Evolutionary conservation across 768 basidiomycete species (phyloP).

Genomic region (Tubosaeta sp.): DNA sequence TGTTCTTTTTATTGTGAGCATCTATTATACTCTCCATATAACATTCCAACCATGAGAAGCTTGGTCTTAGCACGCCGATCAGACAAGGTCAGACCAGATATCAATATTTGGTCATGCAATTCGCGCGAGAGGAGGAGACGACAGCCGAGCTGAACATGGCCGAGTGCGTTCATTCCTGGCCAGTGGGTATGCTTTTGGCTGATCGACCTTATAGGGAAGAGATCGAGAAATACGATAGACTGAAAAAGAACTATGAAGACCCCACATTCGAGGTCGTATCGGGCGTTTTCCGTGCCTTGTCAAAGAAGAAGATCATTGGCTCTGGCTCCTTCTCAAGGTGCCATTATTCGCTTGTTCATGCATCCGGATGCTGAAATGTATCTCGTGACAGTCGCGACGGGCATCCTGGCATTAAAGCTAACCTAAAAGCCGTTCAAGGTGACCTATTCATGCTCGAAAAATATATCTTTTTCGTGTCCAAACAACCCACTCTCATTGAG

Average conservation of each 20-base stretch:
- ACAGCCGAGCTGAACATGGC: constrained; percentile 91
- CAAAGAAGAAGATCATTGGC: constrained; percentile 88
- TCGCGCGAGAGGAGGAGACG: constrained; percentile 94
- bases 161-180: constrained; percentile 54
- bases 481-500: constrained; percentile 88
- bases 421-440: constrained; percentile 94
- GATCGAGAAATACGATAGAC: constrained; percentile 69
- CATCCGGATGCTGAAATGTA: not conserved
- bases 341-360: not conserved
- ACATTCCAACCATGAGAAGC: constrained; percentile 39
- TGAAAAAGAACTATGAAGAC: constrained; percentile 92
- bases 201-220: constrained; percentile 53
- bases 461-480: constrained; percentile 96
- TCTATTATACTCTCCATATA: not conserved
- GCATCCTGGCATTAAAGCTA: constrained; percentile 94
- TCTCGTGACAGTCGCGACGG: constrained; percentile 64
- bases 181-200: not conserved
- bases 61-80: constrained; percentile 89
- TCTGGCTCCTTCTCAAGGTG: constrained; percentile 84
- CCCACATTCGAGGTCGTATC: constrained; percentile 96
- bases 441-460: constrained; percentile 98
- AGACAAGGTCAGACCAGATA: constrained; percentile 98
- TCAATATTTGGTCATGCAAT: constrained; percentile 97
- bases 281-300: constrained; percentile 85
- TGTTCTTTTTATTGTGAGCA: constrained; percentile 85